Evolutionary conservation across 2,329 filamentous ascomycete genomes (phyloP).

Genomic region (Ophiostoma novo-ulmi): DNA sequence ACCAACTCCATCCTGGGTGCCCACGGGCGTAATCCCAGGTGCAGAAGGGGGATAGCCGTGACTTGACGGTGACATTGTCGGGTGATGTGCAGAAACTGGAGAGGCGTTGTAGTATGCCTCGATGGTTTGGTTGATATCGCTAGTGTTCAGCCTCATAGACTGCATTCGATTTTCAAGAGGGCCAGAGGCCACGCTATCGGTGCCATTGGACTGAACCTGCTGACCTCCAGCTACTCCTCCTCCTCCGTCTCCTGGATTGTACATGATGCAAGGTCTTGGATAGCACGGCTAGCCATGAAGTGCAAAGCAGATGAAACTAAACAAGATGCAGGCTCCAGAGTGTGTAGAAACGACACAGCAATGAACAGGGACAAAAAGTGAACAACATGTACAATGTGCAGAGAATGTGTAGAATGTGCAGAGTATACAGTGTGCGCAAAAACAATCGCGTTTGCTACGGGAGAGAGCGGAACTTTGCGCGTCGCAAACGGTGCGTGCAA

Average conservation of each 20-base stretch:
- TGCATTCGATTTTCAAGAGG: constrained; percentile 29
- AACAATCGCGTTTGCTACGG: background rate
- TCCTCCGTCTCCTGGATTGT: constrained; percentile 18
- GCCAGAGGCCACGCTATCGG: background rate
- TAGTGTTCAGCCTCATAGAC: constrained; percentile 28
- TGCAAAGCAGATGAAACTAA: background rate
- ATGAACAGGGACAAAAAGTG: background rate
- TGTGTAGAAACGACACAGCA: background rate
- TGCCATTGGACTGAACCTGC: background rate
- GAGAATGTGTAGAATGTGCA: background rate
- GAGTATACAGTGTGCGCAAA: background rate
- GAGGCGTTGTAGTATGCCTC: background rate
- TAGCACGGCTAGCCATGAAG: constrained; percentile 24
- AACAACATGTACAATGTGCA: background rate
- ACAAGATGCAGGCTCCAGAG: background rate
- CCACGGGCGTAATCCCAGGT: background rate
- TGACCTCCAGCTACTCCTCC: constrained; percentile 17
- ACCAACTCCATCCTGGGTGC: background rate
- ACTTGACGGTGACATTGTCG: background rate
- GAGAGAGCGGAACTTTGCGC: constrained; percentile 7
- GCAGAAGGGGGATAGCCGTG: constrained; percentile 7
- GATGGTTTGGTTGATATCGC: background rate
- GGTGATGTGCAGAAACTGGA: background rate
- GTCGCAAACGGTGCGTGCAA: constrained; percentile 17
- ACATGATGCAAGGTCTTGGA: constrained; percentile 18